Conservation (phyloP, 108 stramenopile species). For the Cyclotella distinguenda region DNA sequence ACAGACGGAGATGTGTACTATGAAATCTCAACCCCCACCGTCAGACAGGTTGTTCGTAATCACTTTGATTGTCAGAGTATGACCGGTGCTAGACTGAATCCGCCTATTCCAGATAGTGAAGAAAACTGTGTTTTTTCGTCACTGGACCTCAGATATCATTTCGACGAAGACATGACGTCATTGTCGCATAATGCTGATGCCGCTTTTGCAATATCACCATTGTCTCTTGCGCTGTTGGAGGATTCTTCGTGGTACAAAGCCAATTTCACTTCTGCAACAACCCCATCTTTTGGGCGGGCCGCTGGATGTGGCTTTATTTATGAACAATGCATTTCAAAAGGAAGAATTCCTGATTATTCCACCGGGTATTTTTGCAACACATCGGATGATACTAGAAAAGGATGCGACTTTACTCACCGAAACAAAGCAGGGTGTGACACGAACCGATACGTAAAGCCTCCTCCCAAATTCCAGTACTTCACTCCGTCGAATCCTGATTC, state of each 20-base stretch:
- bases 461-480: conserved; percentile 29
- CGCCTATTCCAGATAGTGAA: conserved; percentile 7
- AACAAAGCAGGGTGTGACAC: conserved; percentile 38
- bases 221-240: conserved; percentile 71
- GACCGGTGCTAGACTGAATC: conserved; percentile 66
- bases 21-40: conserved; percentile 72
- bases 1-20: conserved; percentile 26
- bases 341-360: conserved; percentile 51
- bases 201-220: conserved; percentile 49
- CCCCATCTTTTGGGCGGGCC: conserved; percentile 66
- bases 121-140: conserved; percentile 58
- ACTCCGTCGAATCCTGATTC: conserved; percentile 21
- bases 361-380: conserved; percentile 25
- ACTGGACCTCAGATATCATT: conserved; percentile 70
- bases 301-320: conserved; percentile 77
- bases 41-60: conserved; percentile 67
- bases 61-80: conserved; percentile 79
- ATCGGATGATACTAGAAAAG: conserved; percentile 17
- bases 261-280: conserved; percentile 54
- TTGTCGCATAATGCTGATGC: conserved; percentile 36
- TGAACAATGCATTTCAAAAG: conserved; percentile 56
- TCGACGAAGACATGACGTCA: conserved; percentile 60
- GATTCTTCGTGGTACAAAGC: conserved; percentile 87
- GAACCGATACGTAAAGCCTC: conserved; percentile 15
- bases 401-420: conserved; percentile 28